Evolutionary conservation across 73 alveolate genomes (phyloP).

Genomic region (Paramecium tetraurelia): DNA sequence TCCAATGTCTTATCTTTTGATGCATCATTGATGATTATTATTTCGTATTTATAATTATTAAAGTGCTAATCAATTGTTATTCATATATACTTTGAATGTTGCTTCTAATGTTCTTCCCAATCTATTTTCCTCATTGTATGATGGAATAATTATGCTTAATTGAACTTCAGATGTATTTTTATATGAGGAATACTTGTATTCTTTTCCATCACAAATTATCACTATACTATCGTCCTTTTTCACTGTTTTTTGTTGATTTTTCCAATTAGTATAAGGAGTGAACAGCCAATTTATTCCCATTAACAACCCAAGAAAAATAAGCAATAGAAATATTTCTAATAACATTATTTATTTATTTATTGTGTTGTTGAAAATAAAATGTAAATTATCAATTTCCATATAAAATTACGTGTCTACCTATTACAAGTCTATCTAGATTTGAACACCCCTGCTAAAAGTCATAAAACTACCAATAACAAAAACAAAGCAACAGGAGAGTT

Average conservation of each 20-base stretch:
- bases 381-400: background rate
- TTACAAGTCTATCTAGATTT: background rate
- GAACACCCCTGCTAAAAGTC: background rate
- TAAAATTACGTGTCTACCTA: background rate
- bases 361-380: background rate
- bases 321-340: background rate
- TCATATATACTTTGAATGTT: slow-evolving; percentile 56
- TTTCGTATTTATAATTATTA: slow-evolving; percentile 66
- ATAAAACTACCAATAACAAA: background rate
- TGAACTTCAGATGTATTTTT: slow-evolving; percentile 32
- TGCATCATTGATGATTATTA: slow-evolving; percentile 88
- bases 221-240: background rate
- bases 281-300: slow-evolving; percentile 35
- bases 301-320: background rate
- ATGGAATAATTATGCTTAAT: slow-evolving; percentile 84
- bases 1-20: slow-evolving; percentile 84
- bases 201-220: background rate
- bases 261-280: slow-evolving; percentile 59
- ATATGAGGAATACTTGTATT: slow-evolving; percentile 14
- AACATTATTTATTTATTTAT: background rate
- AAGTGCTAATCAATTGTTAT: slow-evolving; percentile 23
- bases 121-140: slow-evolving; percentile 84
- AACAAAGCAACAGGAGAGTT: background rate
- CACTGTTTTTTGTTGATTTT: slow-evolving; percentile 35
- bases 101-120: slow-evolving; percentile 76